These are phyloP conservation scores for Euphrasia confusa DNA, from an alignment of 257 asterid genomes.

Conservation along the genomic window DNA sequence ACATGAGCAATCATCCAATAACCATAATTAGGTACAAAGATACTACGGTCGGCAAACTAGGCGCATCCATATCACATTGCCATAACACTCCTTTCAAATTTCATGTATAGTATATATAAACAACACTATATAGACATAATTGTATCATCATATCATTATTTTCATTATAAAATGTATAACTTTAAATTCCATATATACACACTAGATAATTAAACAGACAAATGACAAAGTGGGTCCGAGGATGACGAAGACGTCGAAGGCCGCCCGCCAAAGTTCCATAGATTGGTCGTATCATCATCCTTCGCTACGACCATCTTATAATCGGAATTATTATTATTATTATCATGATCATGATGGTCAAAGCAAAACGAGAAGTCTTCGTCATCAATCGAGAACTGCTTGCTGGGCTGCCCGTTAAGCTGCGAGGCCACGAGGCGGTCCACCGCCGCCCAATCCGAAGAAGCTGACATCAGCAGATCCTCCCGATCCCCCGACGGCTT, in stretches of 20 bases:
- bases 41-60: conserved; percentile 13
- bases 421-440: conserved; percentile 91
- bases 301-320: conserved; percentile 24
- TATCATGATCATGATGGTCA: conserved; percentile 23
- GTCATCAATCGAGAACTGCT: conserved; percentile 21
- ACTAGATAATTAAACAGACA: conserved; percentile 43
- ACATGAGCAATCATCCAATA: neutral
- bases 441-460: conserved; percentile 57
- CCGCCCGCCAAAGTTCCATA: conserved; percentile 57
- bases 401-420: conserved; percentile 54
- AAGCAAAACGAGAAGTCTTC: conserved; percentile 51
- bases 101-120: no score
- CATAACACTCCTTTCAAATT: neutral
- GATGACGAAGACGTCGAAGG: conserved; percentile 53
- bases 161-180: no score
- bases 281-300: conserved; percentile 34
- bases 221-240: conserved; percentile 64
- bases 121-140: no score
- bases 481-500: conserved; percentile 26
- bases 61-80: neutral
- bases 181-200: no score
- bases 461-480: conserved; percentile 19
- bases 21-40: conserved; percentile 23
- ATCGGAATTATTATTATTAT: conserved; percentile 27
- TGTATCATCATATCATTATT: no score